Evolutionary conservation across 768 basidiomycete genomes (phyloP), one percentile per base, ranked within the genome.

Genomic region (Suillus americanus): DNA sequence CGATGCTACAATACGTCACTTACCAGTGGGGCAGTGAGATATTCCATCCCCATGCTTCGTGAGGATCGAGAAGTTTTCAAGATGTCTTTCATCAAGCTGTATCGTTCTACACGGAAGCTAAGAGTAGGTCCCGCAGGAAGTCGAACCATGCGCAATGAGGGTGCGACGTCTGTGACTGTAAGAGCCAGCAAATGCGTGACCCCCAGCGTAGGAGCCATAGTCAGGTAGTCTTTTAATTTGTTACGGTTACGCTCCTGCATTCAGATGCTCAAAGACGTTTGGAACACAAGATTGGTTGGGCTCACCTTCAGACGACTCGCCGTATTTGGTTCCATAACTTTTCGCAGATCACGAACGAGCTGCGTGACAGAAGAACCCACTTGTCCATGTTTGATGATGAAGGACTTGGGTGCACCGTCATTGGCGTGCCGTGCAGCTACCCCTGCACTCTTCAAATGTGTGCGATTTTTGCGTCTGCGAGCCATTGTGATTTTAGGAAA

Each of bases 301-400:
- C 57, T 65, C 40, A 97, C 96, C 79, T 81, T 89, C n/a, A 99
- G 83, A 59, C 97, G 85, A 67, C 89, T 90, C 23, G 97, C 97
- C 16, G 97, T 99, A 72, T 98, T 94, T 65, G 97, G 97, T 75
- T 99, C 97, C 93, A 99, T 94, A 65, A 97, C 93, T 77, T 93
- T 92, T 72, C 97, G 83, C 72, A 97, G 80, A 79, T 99, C 97
- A 63, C 92, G 86, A 23, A 98, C 96, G 43, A 99, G 89, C 72
- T 95, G 93, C 5, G 88, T 79, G 63, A 98, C 80, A 9, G 94
- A 94, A 57, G 85, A 82, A 23, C 97, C 97, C 37, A 99, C 95
- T 64, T 89, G 88, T 46, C 97, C 97, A 79, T 96, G 94, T 76
- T 96, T 97, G 74, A 99, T 92, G 65, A 99, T 92, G 72, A 99